These are phyloP conservation scores for Shiraia sp. DNA, from an alignment of 2,329 filamentous ascomycete species.

Conservation along the genomic window DNA sequence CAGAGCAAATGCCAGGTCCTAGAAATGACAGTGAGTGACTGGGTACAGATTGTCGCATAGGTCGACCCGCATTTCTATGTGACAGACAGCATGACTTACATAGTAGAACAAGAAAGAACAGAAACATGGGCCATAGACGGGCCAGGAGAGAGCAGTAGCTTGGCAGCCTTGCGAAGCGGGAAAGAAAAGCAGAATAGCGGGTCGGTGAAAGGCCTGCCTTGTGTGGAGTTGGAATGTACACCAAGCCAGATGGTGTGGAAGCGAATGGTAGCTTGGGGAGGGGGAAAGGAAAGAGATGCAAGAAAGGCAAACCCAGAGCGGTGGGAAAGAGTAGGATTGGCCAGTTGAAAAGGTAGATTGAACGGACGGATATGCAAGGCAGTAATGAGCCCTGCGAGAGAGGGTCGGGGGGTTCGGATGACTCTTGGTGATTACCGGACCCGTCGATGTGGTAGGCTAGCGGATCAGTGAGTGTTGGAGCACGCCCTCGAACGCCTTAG, in stretches of 20 bases:
- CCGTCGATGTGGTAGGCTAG: constrained; percentile 40
- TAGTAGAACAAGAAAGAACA: constrained; percentile 40
- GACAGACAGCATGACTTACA: constrained; percentile 41
- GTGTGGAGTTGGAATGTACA: constrained; percentile 30
- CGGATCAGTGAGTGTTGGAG: constrained; percentile 31
- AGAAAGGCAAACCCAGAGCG: constrained; percentile 29
- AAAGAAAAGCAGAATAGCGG: constrained; percentile 24
- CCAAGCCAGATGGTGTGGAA: no score
- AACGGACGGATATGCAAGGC: constrained; percentile 35
- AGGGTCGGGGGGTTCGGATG: constrained; percentile 30
- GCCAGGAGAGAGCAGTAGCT: constrained; percentile 29
- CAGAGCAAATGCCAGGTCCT: constrained; percentile 43
- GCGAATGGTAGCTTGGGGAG: no score
- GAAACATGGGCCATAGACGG: constrained; percentile 36
- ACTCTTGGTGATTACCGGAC: constrained; percentile 39
- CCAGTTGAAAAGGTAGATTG: constrained; percentile 20
- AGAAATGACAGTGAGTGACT: constrained; percentile 39
- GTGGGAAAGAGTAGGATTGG: constrained; percentile 33
- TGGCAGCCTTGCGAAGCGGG: constrained; percentile 31
- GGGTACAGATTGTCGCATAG: constrained; percentile 37
- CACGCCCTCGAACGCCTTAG: constrained; percentile 33
- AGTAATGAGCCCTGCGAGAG: constrained; percentile 28
- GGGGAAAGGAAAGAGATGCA: no score
- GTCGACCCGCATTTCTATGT: constrained; percentile 36
- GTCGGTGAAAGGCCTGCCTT: no score